Evolutionary conservation across 2,329 filamentous ascomycete genomes (phyloP), one percentile per base, ranked within the genome.

Genomic region (Myrmaecium sp.): DNA sequence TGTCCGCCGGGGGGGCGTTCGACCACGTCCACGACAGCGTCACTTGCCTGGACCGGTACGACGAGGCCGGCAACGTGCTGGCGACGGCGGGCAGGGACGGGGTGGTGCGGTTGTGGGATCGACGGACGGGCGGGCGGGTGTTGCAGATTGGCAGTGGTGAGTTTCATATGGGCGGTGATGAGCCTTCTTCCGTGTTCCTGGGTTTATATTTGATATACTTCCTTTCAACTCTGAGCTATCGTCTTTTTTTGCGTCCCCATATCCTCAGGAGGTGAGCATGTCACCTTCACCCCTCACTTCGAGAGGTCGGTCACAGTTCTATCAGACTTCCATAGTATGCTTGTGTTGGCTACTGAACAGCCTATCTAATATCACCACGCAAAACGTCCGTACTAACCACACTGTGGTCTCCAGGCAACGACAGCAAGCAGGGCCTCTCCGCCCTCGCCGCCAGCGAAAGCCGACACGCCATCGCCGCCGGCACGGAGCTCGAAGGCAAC

Each of bases 81-180:
- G 69, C 67, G 32, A 83, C 78, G 0, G 68, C 75, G 1, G 79
- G 79, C 24, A 67, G 76, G 45, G 73, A 83, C 43, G 78, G 79
- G 5, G 56, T 60, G 6, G 64, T 82, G 7, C 64, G 57, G 0
- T 51, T 77, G 25, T 76, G 73, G 70, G 76, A 82, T 52, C 42
- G 73, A 36, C 60, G 74, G 32, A 54, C 47, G 62, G 46, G 48
- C n/a, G n/a, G n/a, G n/a, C n/a, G n/a, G n/a, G n/a, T n/a, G n/a
- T n/a, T n/a, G n/a, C n/a, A n/a, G n/a, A n/a, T n/a, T n/a, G n/a
- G n/a, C n/a, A n/a, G 31, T 42, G 42, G 46, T 49, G 20, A 42
- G 44, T 39, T 20, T 23, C 11, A 20, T 25, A 26, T 16, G 14
- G 17, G 12, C 11, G 2, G 16, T 2, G n/a, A n/a, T n/a, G n/a